Percentiles rank a stretch among this genome's conserved stretches.
phyloP scores from a whole-genome alignment of 169 alveolate genomes.

The Sarcocystis neurona region DNA sequence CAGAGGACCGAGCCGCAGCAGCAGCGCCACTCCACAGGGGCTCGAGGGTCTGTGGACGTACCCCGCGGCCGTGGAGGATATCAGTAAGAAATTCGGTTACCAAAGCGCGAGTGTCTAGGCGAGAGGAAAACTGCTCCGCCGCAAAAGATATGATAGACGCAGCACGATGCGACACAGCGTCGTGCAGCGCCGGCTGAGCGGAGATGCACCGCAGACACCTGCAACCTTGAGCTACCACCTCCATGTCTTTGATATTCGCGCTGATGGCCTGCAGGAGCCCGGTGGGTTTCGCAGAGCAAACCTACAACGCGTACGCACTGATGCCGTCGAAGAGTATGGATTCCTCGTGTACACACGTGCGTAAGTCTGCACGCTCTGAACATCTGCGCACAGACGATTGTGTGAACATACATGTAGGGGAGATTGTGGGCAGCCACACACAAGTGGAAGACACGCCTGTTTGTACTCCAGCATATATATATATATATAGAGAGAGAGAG shows the following conservation, averaged over 20 bases:
- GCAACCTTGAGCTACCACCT: constrained; percentile 65
- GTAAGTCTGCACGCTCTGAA: no score
- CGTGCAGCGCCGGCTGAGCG: constrained; percentile 59
- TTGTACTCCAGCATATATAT: no score
- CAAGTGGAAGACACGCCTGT: no score
- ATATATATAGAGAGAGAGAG: no score
- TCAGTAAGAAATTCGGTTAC: constrained; percentile 46
- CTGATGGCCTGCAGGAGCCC: constrained; percentile 43
- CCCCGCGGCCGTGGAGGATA: constrained; percentile 49
- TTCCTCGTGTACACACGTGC: no score
- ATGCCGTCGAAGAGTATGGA: no score
- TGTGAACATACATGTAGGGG: no score
- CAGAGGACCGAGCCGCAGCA: no score
- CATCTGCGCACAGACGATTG: no score
- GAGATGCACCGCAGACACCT: constrained; percentile 59
- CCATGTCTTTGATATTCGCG: constrained; percentile 45
- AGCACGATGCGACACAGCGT: constrained; percentile 44
- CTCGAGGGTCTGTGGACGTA: constrained; percentile 51
- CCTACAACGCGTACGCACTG: neutral
- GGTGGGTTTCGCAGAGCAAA: neutral
- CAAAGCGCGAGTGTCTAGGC: constrained; percentile 50
- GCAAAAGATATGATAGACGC: constrained; percentile 51
- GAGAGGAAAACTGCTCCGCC: constrained; percentile 45
- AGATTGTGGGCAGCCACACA: no score
- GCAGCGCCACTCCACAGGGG: constrained; percentile 64